Percentiles rank a stretch among this genome's conserved stretches.
Evolutionary conservation across 1,284 basidiomycete species (phyloP).

Genomic region (Schizophyllum amplum): DNA sequence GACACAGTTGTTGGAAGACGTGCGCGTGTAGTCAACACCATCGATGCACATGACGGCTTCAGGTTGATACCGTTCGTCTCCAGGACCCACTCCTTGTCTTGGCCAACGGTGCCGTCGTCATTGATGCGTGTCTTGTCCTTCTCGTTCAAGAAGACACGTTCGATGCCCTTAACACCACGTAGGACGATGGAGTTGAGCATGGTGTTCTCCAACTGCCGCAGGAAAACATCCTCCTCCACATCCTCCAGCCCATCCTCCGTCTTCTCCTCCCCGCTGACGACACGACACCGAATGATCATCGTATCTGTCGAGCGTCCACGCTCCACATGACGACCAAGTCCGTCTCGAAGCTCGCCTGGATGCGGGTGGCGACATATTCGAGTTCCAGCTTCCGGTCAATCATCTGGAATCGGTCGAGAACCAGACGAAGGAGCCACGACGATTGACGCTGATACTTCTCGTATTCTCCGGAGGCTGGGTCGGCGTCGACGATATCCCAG

Average conservation of each 20-base stretch:
- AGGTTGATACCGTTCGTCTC: conserved; percentile 97
- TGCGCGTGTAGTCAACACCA: conserved; percentile 88
- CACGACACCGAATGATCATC: conserved; percentile 94
- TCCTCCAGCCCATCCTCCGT: conserved; percentile 74
- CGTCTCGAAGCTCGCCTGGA: conserved; percentile 91
- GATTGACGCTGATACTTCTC: conserved; percentile 94
- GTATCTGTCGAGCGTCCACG: conserved; percentile 95
- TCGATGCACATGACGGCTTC: conserved; percentile 92
- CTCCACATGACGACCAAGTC: conserved; percentile 99
- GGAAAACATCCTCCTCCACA: conserved; percentile 93
- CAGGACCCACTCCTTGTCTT: conserved; percentile 83
- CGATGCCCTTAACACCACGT: conserved; percentile 88
- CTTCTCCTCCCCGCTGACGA: conserved; percentile 85
- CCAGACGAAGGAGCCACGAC: conserved; percentile 95
- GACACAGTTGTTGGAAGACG: conserved; percentile 95
- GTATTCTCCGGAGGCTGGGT: background rate
- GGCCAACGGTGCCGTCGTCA: conserved; percentile 55
- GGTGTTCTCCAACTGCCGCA: conserved; percentile 92
- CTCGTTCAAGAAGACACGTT: conserved; percentile 89
- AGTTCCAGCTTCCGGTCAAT: conserved; percentile 95
- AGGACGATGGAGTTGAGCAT: conserved; percentile 95
- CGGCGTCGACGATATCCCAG: conserved; percentile 91
- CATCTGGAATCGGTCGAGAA: conserved; percentile 96
- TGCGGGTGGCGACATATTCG: conserved; percentile 91
- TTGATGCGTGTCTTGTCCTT: conserved; percentile 75